These are phyloP conservation scores for Papilionanthe hybrid DNA, from an alignment of 116 monocot genomes.

Conservation along the genomic window DNA sequence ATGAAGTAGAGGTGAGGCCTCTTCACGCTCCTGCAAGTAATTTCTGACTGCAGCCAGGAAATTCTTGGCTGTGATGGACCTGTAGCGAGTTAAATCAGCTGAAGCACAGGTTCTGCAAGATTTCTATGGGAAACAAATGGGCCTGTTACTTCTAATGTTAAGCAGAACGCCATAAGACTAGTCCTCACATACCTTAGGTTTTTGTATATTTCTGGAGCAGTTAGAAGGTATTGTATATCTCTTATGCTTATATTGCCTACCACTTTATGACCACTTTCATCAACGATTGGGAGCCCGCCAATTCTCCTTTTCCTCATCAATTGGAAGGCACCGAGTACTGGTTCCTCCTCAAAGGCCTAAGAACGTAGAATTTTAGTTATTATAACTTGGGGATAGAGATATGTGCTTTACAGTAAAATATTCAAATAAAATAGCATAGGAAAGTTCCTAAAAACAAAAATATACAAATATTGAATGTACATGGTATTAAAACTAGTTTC, in stretches of 20 bases:
- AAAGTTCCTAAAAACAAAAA: no score
- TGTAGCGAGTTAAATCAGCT: slow-evolving; percentile 2
- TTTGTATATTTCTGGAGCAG: slow-evolving; percentile 72
- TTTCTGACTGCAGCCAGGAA: slow-evolving; percentile 18
- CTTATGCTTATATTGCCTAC: slow-evolving; percentile 91
- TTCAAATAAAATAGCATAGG: neutral
- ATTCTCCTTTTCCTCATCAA: slow-evolving; percentile 67
- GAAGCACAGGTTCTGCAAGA: neutral
- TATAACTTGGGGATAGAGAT: neutral
- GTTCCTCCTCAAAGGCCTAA: slow-evolving; percentile 71
- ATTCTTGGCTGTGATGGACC: slow-evolving; percentile 21
- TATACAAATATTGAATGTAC: no score
- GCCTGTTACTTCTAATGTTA: neutral
- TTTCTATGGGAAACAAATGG: neutral
- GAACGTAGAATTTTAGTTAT: neutral
- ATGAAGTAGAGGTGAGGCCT: slow-evolving; percentile 40
- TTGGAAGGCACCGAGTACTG: slow-evolving; percentile 80
- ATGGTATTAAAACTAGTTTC: no score
- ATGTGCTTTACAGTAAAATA: neutral
- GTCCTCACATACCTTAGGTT: slow-evolving; percentile 52
- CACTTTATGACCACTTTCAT: slow-evolving; percentile 49
- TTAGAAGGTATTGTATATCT: slow-evolving; percentile 92
- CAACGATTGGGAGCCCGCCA: slow-evolving; percentile 85
- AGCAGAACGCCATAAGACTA: neutral
- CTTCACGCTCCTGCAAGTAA: slow-evolving; percentile 43